Percentiles rank a stretch among this genome's conserved stretches.
Evolutionary conservation across 2,329 filamentous ascomycete species (phyloP).

Genomic region (Diaporthe sp.): DNA sequence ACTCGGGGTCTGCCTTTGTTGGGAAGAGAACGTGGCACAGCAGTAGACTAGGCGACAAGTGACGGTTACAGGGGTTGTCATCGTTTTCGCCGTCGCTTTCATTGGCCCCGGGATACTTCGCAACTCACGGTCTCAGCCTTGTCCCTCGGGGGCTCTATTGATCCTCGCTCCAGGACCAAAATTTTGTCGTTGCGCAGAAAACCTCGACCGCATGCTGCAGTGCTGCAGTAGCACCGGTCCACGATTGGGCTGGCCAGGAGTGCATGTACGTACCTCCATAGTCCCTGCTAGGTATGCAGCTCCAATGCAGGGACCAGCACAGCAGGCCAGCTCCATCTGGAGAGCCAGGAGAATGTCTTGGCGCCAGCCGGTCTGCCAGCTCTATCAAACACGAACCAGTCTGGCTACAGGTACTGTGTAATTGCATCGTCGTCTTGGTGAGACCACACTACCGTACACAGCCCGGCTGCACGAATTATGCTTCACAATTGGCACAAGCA

Average conservation of each 20-base stretch:
- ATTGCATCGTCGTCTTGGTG: background rate
- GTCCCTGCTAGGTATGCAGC: slow-evolving; percentile 17
- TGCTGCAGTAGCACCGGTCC: background rate
- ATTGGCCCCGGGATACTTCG: background rate
- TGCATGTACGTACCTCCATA: background rate
- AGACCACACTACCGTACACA: background rate
- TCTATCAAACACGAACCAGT: background rate
- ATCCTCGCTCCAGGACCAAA: background rate
- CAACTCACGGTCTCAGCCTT: slow-evolving; percentile 6
- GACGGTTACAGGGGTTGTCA: slow-evolving; percentile 11
- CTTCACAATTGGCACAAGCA: background rate
- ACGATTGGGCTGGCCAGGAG: background rate
- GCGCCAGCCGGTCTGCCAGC: background rate
- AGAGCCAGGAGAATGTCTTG: slow-evolving; percentile 6
- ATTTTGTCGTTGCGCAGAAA: background rate
- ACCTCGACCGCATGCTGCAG: background rate
- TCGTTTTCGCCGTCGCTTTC: slow-evolving; percentile 10
- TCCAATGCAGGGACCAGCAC: slow-evolving; percentile 15
- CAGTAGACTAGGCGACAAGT: background rate
- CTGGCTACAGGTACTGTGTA: background rate
- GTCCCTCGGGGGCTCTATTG: background rate
- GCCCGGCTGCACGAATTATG: slow-evolving; percentile 5
- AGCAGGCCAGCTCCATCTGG: background rate
- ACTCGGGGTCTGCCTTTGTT: slow-evolving; percentile 24
- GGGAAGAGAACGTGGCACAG: slow-evolving; percentile 24